A percentile compares a stretch with the other conserved stretches of the same genome.
phyloP scores from a whole-genome alignment of 1,284 basidiomycete species.

The Papiliotrema terrestris region DNA sequence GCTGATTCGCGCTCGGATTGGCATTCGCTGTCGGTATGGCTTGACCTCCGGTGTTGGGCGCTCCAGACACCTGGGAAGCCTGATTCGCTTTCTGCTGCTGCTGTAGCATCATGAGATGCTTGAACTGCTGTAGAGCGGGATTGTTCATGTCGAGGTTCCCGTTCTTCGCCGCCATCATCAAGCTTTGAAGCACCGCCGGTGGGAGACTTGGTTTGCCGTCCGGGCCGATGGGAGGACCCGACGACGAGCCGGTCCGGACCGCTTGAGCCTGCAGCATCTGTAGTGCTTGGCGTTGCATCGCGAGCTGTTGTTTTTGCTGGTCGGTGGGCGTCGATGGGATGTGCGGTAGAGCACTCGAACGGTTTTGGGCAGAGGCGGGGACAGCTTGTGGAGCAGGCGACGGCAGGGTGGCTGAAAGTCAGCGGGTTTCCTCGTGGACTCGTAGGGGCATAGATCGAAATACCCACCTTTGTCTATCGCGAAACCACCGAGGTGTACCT shows the following conservation, averaged over 20 bases:
- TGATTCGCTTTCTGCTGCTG: constrained; percentile 7
- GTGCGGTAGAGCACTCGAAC: neutral
- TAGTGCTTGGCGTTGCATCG: constrained; percentile 17
- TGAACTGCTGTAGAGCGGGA: constrained; percentile 19
- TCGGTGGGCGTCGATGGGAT: neutral
- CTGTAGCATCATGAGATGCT: constrained; percentile 16
- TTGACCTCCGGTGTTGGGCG: neutral
- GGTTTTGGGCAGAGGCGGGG: neutral
- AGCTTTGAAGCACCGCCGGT: constrained; percentile 12
- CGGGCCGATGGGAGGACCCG: neutral
- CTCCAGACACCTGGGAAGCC: neutral
- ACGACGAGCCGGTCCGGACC: neutral
- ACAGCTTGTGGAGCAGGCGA: neutral
- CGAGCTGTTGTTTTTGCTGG: constrained; percentile 1
- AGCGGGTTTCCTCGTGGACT: neutral
- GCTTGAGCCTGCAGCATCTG: constrained; percentile 11
- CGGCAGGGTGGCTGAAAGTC: constrained; percentile 4
- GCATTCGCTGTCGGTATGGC: neutral
- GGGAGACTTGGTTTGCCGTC: constrained; percentile 7
- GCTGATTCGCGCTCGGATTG: neutral
- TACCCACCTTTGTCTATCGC: constrained; percentile 13
- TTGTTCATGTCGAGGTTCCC: constrained; percentile 14
- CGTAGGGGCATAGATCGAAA: neutral
- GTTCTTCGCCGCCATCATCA: constrained; percentile 14
- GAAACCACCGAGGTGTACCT: constrained; percentile 16